Percentiles rank a stretch among this genome's conserved stretches.
Conservation (phyloP, 2,329 filamentous ascomycete genomes). For the Chrysosporium keratinophilum region DNA sequence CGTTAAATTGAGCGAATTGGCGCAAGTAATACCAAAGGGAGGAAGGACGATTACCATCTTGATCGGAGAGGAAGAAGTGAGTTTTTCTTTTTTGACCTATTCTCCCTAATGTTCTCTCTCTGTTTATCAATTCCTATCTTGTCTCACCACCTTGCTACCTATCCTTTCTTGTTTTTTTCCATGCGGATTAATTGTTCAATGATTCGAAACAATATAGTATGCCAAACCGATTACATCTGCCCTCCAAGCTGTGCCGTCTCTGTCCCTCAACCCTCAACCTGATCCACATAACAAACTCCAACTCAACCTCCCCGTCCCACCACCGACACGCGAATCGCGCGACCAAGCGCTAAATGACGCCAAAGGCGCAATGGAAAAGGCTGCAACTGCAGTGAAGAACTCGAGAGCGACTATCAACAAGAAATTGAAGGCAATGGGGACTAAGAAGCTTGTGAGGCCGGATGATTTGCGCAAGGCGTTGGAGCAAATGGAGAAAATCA, state of each 20-base stretch:
- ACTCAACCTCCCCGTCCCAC: constrained; percentile 38
- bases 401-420: constrained; percentile 38
- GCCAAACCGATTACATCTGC: constrained; percentile 38
- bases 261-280: constrained; percentile 36
- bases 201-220: constrained; percentile 25
- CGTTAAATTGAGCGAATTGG: constrained; percentile 50
- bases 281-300: constrained; percentile 37
- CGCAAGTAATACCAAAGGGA: constrained; percentile 56
- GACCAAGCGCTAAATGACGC: constrained; percentile 33
- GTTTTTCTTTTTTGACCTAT: constrained; percentile 20
- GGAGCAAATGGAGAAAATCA: constrained; percentile 40
- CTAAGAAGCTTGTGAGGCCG: constrained; percentile 35
- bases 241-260: constrained; percentile 32
- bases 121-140: too few species aligned
- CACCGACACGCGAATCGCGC: constrained; percentile 39
- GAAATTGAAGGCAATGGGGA: constrained; percentile 35
- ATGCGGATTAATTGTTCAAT: neutral
- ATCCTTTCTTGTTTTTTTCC: too few species aligned
- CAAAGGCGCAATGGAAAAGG: constrained; percentile 36
- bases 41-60: constrained; percentile 52
- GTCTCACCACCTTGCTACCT: too few species aligned
- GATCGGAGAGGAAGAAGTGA: constrained; percentile 53
- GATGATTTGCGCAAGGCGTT: constrained; percentile 39
- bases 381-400: constrained; percentile 31
- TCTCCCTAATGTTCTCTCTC: neutral